Evolutionary conservation across 192 early-diverging fungal genomes (phyloP).

Genomic region (Coemansia sp.): DNA sequence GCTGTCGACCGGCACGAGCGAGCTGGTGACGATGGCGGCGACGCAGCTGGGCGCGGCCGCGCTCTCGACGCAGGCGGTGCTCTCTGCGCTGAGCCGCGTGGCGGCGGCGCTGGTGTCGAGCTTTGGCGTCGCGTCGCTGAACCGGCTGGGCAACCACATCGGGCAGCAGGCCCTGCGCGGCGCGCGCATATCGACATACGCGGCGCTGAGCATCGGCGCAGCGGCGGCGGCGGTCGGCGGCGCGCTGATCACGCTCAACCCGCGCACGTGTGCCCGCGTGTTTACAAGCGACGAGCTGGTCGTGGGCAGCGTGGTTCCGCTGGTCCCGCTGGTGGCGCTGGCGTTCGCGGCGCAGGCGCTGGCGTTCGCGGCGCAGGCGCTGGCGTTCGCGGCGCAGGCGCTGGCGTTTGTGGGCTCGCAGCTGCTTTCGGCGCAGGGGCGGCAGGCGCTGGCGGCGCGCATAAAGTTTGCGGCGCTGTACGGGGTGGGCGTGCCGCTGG

Average conservation of each 20-base stretch:
- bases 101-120: conserved; percentile 68
- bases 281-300: conserved; percentile 46
- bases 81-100: conserved; percentile 68
- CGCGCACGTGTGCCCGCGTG: conserved; percentile 46
- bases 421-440: conserved; percentile 54
- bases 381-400: conserved; percentile 30
- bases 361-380: conserved; percentile 11
- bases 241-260: conserved; percentile 25
- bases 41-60: conserved; percentile 72
- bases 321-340: conserved; percentile 24
- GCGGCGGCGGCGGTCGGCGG: conserved; percentile 25
- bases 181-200: conserved; percentile 34
- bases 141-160: conserved; percentile 76
- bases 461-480: conserved; percentile 55
- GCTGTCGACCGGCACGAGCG: conserved; percentile 55
- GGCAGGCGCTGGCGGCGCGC: conserved; percentile 52
- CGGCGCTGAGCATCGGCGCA: conserved; percentile 15
- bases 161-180: conserved; percentile 45
- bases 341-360: conserved; percentile 19
- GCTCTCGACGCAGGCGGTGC: conserved; percentile 78
- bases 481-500: conserved; percentile 55
- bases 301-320: not conserved
- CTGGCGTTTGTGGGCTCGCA: conserved; percentile 61
- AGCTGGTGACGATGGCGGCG: conserved; percentile 69
- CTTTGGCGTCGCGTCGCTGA: conserved; percentile 76